Evolutionary conservation across 2,329 filamentous ascomycete species (phyloP), one percentile per base, ranked within the genome.

Genomic region (Apiospora rasikravindrae): DNA sequence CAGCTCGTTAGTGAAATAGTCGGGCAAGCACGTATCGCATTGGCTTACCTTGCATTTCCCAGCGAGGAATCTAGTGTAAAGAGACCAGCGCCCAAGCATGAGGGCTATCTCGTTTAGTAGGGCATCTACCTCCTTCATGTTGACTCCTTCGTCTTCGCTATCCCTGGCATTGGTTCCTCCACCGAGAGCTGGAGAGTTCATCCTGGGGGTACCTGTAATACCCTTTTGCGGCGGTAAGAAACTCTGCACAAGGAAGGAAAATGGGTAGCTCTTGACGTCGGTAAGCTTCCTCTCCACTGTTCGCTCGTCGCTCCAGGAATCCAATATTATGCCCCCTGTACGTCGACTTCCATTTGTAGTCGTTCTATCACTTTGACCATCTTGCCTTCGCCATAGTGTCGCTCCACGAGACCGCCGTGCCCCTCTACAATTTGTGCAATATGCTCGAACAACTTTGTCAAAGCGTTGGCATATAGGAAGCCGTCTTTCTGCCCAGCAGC

Each of bases 191-290:
- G 96, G 96, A 1, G 95, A 97, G 74, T 88, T 92, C 49, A 94
- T 90, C 64, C 94, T 89, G 2, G 92, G 88, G 1, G 91, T 91
- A 1, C 89, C 90, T 14, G 80, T 77, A 53, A 87, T 82, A 7
- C 89, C 86, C 73, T 92, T 92, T 72, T 94, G 92, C 42, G 89
- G 86, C 0, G 94, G 91, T 67, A 98, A 81, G 80, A 98, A 98
- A 83, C 95, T 98, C 82, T 98, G 95, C 0, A 98, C 95, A 64
- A 99, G 85, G 80, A 99, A 99, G 0, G 95, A 98, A 81, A 98
- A 99, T 0, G 96, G 95, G 80, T 99, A 99, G 71, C 95, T 98
- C 84, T 97, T 98, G 82, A 98, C 94, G 78, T 99, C 96, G 2
- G 94, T 98, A 73, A 99, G 86, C 79, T 93, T 94, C 77, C 96